Conservation (phyloP, 176 grass and related monocot genomes). For the Carex littledalei region DNA sequence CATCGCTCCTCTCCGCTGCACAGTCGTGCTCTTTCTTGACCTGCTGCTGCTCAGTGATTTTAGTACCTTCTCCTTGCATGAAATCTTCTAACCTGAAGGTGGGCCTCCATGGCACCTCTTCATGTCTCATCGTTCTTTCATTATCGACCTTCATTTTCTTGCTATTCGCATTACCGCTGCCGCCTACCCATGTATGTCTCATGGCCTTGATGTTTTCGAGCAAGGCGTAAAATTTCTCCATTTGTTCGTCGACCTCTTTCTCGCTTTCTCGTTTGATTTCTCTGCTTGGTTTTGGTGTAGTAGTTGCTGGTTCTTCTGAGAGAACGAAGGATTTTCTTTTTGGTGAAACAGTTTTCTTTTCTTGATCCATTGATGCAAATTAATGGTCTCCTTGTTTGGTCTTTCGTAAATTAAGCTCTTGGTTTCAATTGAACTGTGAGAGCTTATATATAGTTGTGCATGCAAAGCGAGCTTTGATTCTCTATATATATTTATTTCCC, state of each 20-base stretch:
- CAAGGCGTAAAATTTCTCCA: constrained; percentile 12
- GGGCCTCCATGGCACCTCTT: constrained; percentile 2
- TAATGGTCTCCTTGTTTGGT: background rate
- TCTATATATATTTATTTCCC: background rate
- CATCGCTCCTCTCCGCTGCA: background rate
- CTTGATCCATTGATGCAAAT: background rate
- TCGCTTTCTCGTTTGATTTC: background rate
- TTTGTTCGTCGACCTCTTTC: background rate
- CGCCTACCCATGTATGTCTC: background rate
- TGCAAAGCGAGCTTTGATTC: background rate
- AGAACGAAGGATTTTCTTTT: background rate
- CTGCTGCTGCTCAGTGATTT: no score
- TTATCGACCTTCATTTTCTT: constrained; percentile 1
- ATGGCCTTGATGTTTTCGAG: constrained; percentile 5
- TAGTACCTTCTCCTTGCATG: background rate
- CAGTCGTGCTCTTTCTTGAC: background rate
- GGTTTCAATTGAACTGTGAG: background rate
- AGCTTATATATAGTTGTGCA: background rate
- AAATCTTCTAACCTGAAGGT: constrained; percentile 16
- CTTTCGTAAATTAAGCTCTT: background rate
- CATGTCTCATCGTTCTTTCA: background rate
- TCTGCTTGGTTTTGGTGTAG: background rate
- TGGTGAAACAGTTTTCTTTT: background rate
- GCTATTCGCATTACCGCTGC: background rate
- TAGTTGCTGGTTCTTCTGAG: background rate